Conservation (phyloP, 345 rosid genomes). For the Ceriops decandra region DNA sequence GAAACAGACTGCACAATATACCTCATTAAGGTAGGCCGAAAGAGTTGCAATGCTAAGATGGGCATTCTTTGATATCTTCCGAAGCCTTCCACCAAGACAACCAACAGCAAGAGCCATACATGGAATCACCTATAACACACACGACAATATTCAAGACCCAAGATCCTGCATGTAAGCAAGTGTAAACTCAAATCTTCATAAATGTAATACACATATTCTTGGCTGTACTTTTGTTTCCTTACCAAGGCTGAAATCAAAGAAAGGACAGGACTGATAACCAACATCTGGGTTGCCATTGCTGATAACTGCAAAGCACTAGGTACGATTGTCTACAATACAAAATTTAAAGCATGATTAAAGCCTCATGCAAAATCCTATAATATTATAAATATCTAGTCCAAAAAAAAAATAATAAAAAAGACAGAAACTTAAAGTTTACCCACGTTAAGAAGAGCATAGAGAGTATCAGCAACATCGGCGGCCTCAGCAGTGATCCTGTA, state of each 20-base stretch:
- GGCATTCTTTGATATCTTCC: slow-evolving; percentile 69
- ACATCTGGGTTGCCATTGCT: slow-evolving; percentile 77
- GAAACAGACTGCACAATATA: slow-evolving; percentile 16
- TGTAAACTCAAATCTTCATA: background rate
- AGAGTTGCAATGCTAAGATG: slow-evolving; percentile 63
- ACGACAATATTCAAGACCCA: slow-evolving; percentile 2
- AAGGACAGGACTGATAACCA: slow-evolving; percentile 70
- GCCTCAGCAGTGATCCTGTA: slow-evolving; percentile 79
- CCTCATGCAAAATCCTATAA: background rate
- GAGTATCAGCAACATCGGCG: slow-evolving; percentile 66
- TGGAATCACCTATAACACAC: slow-evolving; percentile 56
- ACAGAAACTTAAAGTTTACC: slow-evolving; percentile 14
- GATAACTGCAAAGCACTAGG: slow-evolving; percentile 74
- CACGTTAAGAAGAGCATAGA: slow-evolving; percentile 78
- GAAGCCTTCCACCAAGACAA: slow-evolving; percentile 70
- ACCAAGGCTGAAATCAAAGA: slow-evolving; percentile 79
- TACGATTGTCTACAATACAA: slow-evolving; percentile 59
- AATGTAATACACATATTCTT: background rate
- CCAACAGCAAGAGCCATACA: slow-evolving; percentile 64
- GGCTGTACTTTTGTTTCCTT: slow-evolving; percentile 15
- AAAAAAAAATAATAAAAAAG: background rate
- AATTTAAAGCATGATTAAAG: slow-evolving; percentile 2
- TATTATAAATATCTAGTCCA: too few relatives aligned
- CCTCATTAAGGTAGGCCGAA: slow-evolving; percentile 88
- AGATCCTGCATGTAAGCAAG: background rate